A percentile compares a stretch with the other conserved stretches of the same genome.
These are phyloP conservation scores for Cronartium ribicola DNA, from an alignment of 1,284 basidiomycete species.

Conservation along the genomic window DNA sequence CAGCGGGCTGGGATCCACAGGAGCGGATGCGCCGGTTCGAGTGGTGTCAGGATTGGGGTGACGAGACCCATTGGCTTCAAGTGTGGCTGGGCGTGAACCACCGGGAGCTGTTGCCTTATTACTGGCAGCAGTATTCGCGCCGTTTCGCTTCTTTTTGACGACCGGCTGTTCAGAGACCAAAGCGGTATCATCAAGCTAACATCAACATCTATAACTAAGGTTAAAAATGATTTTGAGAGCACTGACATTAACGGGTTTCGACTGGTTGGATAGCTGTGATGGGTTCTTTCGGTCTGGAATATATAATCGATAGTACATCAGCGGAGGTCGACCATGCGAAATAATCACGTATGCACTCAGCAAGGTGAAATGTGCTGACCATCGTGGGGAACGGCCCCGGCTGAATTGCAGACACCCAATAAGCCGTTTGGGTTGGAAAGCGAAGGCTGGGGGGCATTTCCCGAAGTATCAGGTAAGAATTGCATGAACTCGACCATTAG, in stretches of 20 bases:
- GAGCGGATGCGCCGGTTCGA: background rate
- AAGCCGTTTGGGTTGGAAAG: constrained; percentile 14
- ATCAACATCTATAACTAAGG: background rate
- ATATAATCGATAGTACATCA: background rate
- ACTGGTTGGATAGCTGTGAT: background rate
- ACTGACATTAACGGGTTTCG: constrained; percentile 6
- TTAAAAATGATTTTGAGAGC: background rate
- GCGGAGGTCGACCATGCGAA: too few species aligned
- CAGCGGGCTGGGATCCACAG: constrained; percentile 1
- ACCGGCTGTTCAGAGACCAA: constrained; percentile 10
- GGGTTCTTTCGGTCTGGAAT: constrained; percentile 3
- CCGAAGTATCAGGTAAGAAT: constrained; percentile 72
- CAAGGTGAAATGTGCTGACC: background rate
- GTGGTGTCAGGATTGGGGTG: constrained; percentile 82
- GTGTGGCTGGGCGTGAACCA: constrained; percentile 71
- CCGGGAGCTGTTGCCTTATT: constrained; percentile 67
- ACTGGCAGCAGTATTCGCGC: constrained; percentile 46
- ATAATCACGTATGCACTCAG: too few species aligned
- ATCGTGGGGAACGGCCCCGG: background rate
- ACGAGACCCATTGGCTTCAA: constrained; percentile 83
- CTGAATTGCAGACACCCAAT: background rate
- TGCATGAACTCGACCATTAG: constrained; percentile 92
- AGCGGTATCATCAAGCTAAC: background rate
- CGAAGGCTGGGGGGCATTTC: constrained; percentile 24
- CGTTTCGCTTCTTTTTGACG: constrained; percentile 39